Conservation (phyloP, 371 early-diverging fungal species). For the Amoeboradix gromovi region DNA sequence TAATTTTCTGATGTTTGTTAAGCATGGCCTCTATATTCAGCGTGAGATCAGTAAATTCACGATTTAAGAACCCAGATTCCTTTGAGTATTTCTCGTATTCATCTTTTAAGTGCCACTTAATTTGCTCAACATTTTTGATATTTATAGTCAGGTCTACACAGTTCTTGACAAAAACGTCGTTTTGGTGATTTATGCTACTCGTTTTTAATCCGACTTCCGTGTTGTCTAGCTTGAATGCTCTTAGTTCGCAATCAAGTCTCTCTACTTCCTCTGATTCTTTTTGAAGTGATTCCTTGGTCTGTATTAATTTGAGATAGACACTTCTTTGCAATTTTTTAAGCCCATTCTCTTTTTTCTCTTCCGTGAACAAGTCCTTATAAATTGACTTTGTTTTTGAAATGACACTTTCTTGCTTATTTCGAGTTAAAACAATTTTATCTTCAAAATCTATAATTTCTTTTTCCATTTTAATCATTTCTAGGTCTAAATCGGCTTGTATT, state of each 20-base stretch:
- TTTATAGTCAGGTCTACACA: not conserved
- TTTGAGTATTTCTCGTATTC: too few species aligned
- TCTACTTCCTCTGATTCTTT: not conserved
- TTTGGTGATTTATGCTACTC: not conserved
- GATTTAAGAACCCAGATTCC: too few species aligned
- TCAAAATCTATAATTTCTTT: not conserved
- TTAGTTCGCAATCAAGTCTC: not conserved
- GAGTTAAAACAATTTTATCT: not conserved
- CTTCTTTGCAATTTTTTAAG: not conserved
- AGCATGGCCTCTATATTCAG: too few species aligned
- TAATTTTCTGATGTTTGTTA: too few species aligned
- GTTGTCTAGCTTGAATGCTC: not conserved
- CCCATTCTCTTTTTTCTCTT: not conserved
- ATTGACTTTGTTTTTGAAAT: not conserved
- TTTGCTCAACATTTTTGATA: not conserved
- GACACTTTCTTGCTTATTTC: not conserved
- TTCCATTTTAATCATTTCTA: not conserved
- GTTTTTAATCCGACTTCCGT: not conserved
- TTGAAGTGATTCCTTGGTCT: not conserved
- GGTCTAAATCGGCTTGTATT: not conserved
- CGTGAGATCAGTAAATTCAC: too few species aligned
- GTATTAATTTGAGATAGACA: not conserved
- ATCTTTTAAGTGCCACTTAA: too few species aligned
- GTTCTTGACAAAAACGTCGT: not conserved
- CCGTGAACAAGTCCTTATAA: not conserved